Evolutionary conservation across 352 stramenopile genomes (phyloP), one percentile per base, ranked within the genome.

Genomic region (Pythium phragmiticola): DNA sequence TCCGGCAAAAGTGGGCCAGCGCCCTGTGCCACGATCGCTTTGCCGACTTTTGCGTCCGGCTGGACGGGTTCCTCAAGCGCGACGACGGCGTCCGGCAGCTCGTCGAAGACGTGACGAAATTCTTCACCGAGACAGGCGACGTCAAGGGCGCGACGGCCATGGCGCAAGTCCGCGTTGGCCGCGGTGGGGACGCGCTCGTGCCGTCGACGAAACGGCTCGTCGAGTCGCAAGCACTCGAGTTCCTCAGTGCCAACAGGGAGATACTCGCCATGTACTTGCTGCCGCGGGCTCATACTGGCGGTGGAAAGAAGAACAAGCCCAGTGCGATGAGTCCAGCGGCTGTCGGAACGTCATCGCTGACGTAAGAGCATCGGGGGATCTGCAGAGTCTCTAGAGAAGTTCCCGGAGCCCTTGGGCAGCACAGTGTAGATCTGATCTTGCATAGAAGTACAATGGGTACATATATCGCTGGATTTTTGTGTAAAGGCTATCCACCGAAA

Each of bases 191-290:
- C 39, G 72, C 60, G 0, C 61, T 94, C 11, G 74, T 81, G 47
- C 82, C 82, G 14, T 89, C 80, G 1, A 92, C 84, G 2, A 88
- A 89, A 60, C 76, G 83, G 13, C 65, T 92, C 58, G 80, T 96
- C 46, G 84, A 96, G 71, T 85, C 78, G 43, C 82, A 91, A 43
- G 61, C 89, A 26, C 69, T 94, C 33, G 79, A 89, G 52, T 94
- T 94, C 51, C 70, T 94, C 21, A 79, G 81, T 55, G 70, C 64
- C 28, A 92, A 94, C 28, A 75, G 82, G 19, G 84, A 96, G 26
- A 74, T 94, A 14, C 74, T 94, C 52, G 78, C 77, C 56, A 93
- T 94, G 84, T 96, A 93, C 55, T 61, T 92, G 23, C 63, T 95
- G 17, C 83, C 85, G 7, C 77, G 78, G 1, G 34, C 34, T 13